Evolutionary conservation across 1,284 basidiomycete species (phyloP).

Genomic region (Heterobasidion parviporum): DNA sequence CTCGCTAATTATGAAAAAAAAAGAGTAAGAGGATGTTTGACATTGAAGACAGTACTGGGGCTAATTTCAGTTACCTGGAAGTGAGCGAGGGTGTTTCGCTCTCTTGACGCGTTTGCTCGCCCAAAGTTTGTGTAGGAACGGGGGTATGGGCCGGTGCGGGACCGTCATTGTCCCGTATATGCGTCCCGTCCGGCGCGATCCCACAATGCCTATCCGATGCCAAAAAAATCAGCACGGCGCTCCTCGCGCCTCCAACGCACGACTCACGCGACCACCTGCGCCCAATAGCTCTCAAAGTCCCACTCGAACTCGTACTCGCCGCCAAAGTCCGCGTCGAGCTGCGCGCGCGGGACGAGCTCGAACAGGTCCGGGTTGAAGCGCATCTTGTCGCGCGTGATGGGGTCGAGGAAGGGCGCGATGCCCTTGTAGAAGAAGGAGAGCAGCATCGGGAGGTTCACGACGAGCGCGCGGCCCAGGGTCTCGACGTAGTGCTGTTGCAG

Average conservation of each 20-base stretch:
- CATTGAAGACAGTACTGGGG: no score
- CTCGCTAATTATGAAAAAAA: no score
- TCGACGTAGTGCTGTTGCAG: conserved; percentile 91
- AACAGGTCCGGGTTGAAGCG: conserved; percentile 80
- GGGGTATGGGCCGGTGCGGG: no score
- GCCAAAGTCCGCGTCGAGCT: conserved; percentile 80
- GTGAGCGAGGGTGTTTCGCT: no score
- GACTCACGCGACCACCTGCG: conserved; percentile 60
- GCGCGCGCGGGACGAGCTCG: conserved; percentile 67
- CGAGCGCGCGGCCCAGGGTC: conserved; percentile 78
- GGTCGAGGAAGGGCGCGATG: conserved; percentile 84
- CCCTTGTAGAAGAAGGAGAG: conserved; percentile 85
- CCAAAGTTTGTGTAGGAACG: no score
- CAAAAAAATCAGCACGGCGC: background rate
- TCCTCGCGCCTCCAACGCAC: background rate
- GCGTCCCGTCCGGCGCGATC: conserved; percentile 53
- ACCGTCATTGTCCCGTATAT: conserved; percentile 14
- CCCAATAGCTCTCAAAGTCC: conserved; percentile 73
- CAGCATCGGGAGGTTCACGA: conserved; percentile 75
- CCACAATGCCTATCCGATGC: conserved; percentile 39
- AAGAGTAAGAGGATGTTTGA: no score
- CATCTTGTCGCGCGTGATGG: conserved; percentile 89
- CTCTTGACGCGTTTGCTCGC: no score
- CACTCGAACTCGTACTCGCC: conserved; percentile 75
- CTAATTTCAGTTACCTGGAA: no score